Conservation (phyloP, 1,284 basidiomycete species). For the Tylopilus sp. region DNA sequence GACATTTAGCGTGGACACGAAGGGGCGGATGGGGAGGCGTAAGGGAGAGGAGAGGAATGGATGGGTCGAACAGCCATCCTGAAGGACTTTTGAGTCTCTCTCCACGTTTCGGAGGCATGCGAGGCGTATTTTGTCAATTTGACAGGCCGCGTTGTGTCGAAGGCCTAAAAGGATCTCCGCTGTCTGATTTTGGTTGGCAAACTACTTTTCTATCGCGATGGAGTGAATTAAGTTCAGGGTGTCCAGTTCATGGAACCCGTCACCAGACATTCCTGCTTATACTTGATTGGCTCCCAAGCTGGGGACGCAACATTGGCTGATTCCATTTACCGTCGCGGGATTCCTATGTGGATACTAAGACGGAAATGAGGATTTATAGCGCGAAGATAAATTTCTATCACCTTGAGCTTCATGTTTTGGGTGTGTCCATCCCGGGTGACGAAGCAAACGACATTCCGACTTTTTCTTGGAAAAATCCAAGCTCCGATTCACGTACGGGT, state of each 20-base stretch:
- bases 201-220: constrained; percentile 9
- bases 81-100: constrained; percentile 12
- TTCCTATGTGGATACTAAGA: constrained; percentile 1
- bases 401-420: background rate
- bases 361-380: constrained; percentile 12
- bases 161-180: constrained; percentile 22
- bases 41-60: background rate
- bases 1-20: constrained; percentile 12
- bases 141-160: constrained; percentile 26
- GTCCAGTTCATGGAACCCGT: constrained; percentile 5
- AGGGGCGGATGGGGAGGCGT: background rate
- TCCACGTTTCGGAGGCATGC: constrained; percentile 29
- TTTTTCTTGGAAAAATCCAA: background rate
- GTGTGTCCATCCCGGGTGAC: background rate
- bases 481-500: background rate
- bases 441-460: background rate
- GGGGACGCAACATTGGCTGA: background rate
- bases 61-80: constrained; percentile 10
- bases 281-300: constrained; percentile 12
- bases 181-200: constrained; percentile 19
- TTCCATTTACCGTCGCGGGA: constrained; percentile 2
- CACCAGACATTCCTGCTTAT: constrained; percentile 13
- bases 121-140: constrained; percentile 13
- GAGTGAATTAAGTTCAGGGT: constrained; percentile 15
- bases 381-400: constrained; percentile 6